Evolutionary conservation across 345 rosid genomes (phyloP).

Genomic region (Odontarrhena argentea): DNA sequence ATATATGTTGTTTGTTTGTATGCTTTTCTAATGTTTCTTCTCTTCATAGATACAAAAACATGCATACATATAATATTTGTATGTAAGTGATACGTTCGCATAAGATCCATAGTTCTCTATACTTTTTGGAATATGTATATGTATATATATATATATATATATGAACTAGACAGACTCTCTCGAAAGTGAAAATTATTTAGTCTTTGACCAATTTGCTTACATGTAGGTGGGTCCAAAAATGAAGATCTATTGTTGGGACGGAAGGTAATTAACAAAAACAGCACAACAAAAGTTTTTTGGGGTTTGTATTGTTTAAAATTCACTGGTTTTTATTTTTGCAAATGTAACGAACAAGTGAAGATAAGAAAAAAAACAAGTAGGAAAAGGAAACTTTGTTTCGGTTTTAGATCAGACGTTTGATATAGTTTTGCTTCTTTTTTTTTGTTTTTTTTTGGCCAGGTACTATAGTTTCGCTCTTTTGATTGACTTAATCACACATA

Average conservation of each 20-base stretch:
- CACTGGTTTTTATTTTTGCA: not conserved
- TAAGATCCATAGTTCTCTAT: not conserved
- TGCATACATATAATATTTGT: not conserved
- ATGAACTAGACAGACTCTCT: not conserved
- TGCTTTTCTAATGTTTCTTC: not conserved
- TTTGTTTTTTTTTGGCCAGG: too few relatives aligned
- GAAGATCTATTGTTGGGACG: conserved; percentile 28
- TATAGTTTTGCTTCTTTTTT: too few relatives aligned
- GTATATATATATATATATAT: not conserved
- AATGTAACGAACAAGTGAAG: not conserved
- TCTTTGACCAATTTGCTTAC: not conserved
- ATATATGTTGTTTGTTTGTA: not conserved
- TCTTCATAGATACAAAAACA: not conserved
- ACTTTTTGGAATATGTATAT: not conserved
- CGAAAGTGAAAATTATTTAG: not conserved
- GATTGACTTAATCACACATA: not conserved
- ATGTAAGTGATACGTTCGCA: not conserved
- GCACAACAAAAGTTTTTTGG: not conserved
- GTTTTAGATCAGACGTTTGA: not conserved
- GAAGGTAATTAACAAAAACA: conserved; percentile 24
- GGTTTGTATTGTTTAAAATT: not conserved
- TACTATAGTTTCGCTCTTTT: too few relatives aligned
- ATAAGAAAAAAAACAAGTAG: not conserved
- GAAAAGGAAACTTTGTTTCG: not conserved
- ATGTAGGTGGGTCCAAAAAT: conserved; percentile 16